These are phyloP conservation scores for Pseudocercospora cruenta DNA, from an alignment of 2,329 filamentous ascomycete species.

Conservation along the genomic window DNA sequence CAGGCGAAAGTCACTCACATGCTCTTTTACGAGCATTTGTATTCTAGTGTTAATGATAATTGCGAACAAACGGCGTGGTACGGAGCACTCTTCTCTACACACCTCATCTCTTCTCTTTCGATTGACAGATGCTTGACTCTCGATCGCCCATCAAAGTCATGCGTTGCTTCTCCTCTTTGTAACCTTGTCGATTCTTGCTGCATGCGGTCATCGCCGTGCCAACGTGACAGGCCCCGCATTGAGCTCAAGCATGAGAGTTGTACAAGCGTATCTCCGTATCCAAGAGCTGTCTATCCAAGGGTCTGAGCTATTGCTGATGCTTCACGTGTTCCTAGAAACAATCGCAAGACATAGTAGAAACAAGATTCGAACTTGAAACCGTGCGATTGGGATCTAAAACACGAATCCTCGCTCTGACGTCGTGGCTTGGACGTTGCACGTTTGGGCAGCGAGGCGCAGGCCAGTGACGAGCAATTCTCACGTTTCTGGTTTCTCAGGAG, in stretches of 20 bases:
- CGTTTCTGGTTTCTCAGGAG: background rate
- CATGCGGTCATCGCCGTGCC: slow-evolving; percentile 2
- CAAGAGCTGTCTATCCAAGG: background rate
- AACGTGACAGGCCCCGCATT: slow-evolving; percentile 3
- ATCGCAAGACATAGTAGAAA: background rate
- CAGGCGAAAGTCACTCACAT: slow-evolving; percentile 26
- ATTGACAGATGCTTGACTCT: background rate
- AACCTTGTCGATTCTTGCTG: background rate
- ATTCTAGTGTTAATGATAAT: slow-evolving; percentile 31
- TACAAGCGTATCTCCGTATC: background rate
- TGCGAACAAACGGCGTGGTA: slow-evolving; percentile 13
- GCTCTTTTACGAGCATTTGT: slow-evolving; percentile 26
- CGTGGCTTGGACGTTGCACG: slow-evolving; percentile 1
- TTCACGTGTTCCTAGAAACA: background rate
- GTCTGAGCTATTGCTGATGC: slow-evolving; percentile 4
- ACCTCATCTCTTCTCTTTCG: background rate
- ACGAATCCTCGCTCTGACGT: background rate
- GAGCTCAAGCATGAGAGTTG: background rate
- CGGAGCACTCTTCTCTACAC: background rate
- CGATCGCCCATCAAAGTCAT: background rate
- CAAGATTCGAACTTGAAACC: slow-evolving; percentile 3
- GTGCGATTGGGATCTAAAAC: background rate
- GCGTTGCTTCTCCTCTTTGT: slow-evolving; percentile 7
- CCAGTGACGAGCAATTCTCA: background rate
- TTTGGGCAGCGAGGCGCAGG: slow-evolving; percentile 1